These are phyloP conservation scores for Alternaria brassicae DNA, from an alignment of 2,329 filamentous ascomycete genomes.

Conservation along the genomic window DNA sequence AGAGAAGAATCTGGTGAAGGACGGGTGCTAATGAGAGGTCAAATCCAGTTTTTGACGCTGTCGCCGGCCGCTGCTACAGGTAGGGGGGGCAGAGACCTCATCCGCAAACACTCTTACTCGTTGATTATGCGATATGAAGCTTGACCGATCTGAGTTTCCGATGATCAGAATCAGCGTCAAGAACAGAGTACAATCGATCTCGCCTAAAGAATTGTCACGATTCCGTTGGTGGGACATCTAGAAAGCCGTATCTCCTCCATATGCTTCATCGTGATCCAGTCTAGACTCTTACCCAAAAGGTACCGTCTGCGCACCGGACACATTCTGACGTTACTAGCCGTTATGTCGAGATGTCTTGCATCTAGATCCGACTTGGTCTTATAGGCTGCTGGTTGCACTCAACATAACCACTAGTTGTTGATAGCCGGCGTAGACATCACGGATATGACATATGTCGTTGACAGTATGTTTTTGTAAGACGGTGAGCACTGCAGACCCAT, in stretches of 20 bases:
- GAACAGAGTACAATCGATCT: background rate
- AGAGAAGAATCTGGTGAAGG: slow-evolving; percentile 17
- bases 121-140: background rate
- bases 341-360: background rate
- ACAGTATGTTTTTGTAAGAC: slow-evolving; percentile 8
- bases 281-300: background rate
- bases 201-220: background rate
- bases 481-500: slow-evolving; percentile 8
- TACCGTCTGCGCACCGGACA: background rate
- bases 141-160: slow-evolving; percentile 2
- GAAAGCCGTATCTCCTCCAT: background rate
- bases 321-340: background rate
- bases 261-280: background rate
- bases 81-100: slow-evolving; percentile 28
- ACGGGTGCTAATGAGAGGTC: slow-evolving; percentile 35
- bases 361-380: slow-evolving; percentile 3
- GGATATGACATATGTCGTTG: slow-evolving; percentile 14
- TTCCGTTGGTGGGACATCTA: background rate
- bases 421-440: slow-evolving; percentile 18
- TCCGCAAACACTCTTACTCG: slow-evolving; percentile 5
- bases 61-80: slow-evolving; percentile 33
- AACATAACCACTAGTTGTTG: slow-evolving; percentile 13
- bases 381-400: background rate
- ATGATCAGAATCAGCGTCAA: background rate
- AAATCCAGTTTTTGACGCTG: slow-evolving; percentile 18